These are phyloP conservation scores for Trichoderma brevicompactum DNA, from an alignment of 2,329 filamentous ascomycete species.

Conservation along the genomic window DNA sequence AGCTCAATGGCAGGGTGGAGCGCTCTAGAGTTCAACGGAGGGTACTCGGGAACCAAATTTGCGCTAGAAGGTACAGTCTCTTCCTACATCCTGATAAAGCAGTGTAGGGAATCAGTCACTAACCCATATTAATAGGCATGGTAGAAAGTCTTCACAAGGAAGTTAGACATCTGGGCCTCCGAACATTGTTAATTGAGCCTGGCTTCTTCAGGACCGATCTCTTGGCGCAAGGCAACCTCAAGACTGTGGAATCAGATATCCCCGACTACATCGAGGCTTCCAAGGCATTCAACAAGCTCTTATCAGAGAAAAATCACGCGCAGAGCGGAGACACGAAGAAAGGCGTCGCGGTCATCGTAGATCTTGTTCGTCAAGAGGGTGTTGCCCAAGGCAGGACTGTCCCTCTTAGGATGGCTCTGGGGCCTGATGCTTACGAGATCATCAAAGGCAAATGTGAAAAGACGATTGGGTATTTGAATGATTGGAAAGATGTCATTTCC, in stretches of 20 bases:
- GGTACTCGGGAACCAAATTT: slow-evolving; percentile 29
- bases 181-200: slow-evolving; percentile 26
- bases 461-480: slow-evolving; percentile 31
- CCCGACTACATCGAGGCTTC: slow-evolving; percentile 23
- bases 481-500: slow-evolving; percentile 28
- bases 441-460: slow-evolving; percentile 36
- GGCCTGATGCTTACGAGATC: slow-evolving; percentile 34
- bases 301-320: slow-evolving; percentile 3
- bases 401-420: slow-evolving; percentile 35
- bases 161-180: slow-evolving; percentile 17
- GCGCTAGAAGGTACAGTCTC: slow-evolving; percentile 25
- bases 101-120: background rate
- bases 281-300: background rate
- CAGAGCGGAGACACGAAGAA: slow-evolving; percentile 35
- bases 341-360: slow-evolving; percentile 33
- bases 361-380: slow-evolving; percentile 36
- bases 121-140: slow-evolving; percentile 6
- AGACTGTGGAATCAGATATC: slow-evolving; percentile 14
- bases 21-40: slow-evolving; percentile 17
- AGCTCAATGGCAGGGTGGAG: slow-evolving; percentile 26
- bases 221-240: slow-evolving; percentile 20
- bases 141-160: slow-evolving; percentile 29
- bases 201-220: slow-evolving; percentile 27
- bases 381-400: slow-evolving; percentile 31
- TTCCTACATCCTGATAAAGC: too few relatives aligned